Conservation (phyloP, 768 basidiomycete genomes). For the Lactarius psammicola region DNA sequence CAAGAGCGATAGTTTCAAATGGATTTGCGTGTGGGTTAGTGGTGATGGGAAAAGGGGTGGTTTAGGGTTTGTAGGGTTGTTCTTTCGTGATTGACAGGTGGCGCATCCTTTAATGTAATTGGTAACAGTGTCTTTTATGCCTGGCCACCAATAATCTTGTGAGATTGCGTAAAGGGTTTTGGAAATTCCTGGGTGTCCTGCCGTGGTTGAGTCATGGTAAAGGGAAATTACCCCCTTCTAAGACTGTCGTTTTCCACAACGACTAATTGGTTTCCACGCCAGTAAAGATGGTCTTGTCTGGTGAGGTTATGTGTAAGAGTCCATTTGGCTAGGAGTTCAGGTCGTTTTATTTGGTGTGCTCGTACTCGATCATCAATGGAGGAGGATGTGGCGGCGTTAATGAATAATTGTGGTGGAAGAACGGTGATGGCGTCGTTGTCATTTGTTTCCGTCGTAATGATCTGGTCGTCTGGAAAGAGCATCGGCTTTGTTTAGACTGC, state of each 20-base stretch:
- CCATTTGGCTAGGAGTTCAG: background rate
- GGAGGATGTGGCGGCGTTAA: accelerated
- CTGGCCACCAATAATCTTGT: background rate
- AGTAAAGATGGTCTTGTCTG: accelerated
- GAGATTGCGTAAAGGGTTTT: background rate
- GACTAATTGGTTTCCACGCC: background rate
- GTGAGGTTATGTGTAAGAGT: background rate
- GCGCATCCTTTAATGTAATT: background rate
- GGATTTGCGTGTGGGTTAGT: background rate
- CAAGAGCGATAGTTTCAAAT: background rate
- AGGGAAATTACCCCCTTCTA: background rate
- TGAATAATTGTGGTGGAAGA: background rate
- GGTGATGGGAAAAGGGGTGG: background rate
- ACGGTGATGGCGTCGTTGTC: background rate
- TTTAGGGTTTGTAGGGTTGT: background rate
- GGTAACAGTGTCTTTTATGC: background rate
- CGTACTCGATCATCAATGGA: background rate
- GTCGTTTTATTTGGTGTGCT: background rate
- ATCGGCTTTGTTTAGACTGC: background rate
- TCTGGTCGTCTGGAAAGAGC: background rate
- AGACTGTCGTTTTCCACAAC: background rate
- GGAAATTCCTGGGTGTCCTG: background rate
- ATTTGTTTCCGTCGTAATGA: too few relatives aligned
- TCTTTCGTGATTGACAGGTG: background rate
- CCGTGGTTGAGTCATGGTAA: background rate